Evolutionary conservation across 495 filamentous ascomycete species (phyloP).

Genomic region (Choiromyces venosus): DNA sequence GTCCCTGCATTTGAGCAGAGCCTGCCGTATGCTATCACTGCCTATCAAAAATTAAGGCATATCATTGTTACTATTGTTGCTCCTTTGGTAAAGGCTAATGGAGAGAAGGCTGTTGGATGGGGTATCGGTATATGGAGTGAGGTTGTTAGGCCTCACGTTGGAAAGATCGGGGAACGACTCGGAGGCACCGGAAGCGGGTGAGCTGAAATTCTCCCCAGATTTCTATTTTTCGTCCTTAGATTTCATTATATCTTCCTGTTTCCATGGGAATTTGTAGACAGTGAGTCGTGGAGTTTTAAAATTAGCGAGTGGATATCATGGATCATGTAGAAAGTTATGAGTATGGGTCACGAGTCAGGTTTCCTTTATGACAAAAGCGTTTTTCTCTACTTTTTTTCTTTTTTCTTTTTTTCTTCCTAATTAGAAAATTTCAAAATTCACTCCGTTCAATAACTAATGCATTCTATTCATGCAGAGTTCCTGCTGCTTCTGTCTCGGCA

Average conservation of each 20-base stretch:
- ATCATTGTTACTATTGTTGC: slow-evolving; percentile 65
- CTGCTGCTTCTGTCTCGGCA: slow-evolving; percentile 22
- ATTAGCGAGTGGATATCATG: slow-evolving; percentile 11
- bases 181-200: slow-evolving; percentile 48
- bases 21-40: slow-evolving; percentile 65
- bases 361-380: not conserved
- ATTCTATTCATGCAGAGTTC: slow-evolving; percentile 24
- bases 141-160: slow-evolving; percentile 81
- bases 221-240: slow-evolving; percentile 13
- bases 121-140: slow-evolving; percentile 41
- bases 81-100: slow-evolving; percentile 54
- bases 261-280: slow-evolving; percentile 18
- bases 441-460: not conserved
- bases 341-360: slow-evolving; percentile 5
- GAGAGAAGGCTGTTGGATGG: slow-evolving; percentile 41
- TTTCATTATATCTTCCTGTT: slow-evolving; percentile 6
- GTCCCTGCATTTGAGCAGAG: slow-evolving; percentile 68
- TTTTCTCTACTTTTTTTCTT: not conserved
- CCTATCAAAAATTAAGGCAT: slow-evolving; percentile 60
- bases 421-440: not conserved
- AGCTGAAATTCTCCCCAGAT: slow-evolving; percentile 29
- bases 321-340: slow-evolving; percentile 8
- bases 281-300: slow-evolving; percentile 19
- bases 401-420: not conserved
- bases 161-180: slow-evolving; percentile 83